Conservation (phyloP, 805 yeast genomes). For the Groenewaldozyma salmanticensis region DNA sequence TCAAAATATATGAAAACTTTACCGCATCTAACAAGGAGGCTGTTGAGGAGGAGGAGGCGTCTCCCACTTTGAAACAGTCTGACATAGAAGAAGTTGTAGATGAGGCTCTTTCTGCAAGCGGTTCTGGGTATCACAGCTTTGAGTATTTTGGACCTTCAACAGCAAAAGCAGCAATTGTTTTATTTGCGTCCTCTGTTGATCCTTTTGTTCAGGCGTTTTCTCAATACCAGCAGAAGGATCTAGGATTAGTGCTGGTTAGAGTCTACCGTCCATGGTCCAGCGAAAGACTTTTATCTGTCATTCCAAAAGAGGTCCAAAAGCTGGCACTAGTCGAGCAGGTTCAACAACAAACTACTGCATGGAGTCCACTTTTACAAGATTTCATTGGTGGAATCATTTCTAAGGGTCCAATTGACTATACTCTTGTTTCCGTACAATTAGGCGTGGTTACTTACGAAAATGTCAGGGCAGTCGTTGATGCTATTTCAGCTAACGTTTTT, state of each 20-base stretch:
- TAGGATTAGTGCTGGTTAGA: constrained; percentile 47
- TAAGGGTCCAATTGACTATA: constrained; percentile 10
- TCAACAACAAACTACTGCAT: constrained; percentile 32
- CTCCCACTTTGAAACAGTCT: not conserved
- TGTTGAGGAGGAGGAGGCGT: constrained; percentile 11
- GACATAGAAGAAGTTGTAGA: constrained; percentile 15
- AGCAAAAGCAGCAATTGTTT: constrained; percentile 45
- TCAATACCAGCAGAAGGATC: constrained; percentile 25
- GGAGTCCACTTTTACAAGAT: constrained; percentile 68
- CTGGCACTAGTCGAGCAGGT: constrained; percentile 65
- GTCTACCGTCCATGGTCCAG: constrained; percentile 68
- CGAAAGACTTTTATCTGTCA: constrained; percentile 35
- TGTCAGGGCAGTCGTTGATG: constrained; percentile 34
- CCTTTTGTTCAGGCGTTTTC: constrained; percentile 34
- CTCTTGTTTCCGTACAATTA: constrained; percentile 43
- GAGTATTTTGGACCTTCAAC: constrained; percentile 33
- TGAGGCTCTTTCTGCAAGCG: constrained; percentile 7
- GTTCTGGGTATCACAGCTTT: constrained; percentile 30
- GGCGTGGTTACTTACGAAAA: constrained; percentile 34
- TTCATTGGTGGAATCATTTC: constrained; percentile 47
- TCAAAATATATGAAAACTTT: constrained; percentile 3
- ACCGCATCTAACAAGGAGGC: constrained; percentile 1
- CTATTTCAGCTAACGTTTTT: constrained; percentile 43
- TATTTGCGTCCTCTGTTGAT: constrained; percentile 50
- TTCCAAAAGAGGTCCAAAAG: constrained; percentile 47